These are phyloP conservation scores for Pilobolus umbonatus DNA, from an alignment of 192 early-diverging fungal genomes.

Conservation along the genomic window DNA sequence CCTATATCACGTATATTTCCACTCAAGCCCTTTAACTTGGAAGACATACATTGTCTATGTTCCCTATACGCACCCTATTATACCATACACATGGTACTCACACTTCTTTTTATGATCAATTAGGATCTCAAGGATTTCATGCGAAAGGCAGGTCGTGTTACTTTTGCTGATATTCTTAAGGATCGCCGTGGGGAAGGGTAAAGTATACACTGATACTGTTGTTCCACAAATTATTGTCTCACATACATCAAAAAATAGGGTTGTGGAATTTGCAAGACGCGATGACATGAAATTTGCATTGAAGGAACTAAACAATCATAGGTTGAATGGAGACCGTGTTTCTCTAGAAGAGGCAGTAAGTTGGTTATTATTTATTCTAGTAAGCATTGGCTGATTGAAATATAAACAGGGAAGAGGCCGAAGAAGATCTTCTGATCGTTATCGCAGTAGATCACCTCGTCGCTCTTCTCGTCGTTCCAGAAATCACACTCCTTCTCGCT, in stretches of 20 bases:
- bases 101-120: slow-evolving; percentile 31
- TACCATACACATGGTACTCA: slow-evolving; percentile 17
- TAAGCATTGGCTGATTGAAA: not conserved
- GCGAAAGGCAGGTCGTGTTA: slow-evolving; percentile 91
- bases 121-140: slow-evolving; percentile 97
- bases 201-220: slow-evolving; percentile 22
- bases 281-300: slow-evolving; percentile 84
- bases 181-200: slow-evolving; percentile 79
- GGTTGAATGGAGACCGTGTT: slow-evolving; percentile 63
- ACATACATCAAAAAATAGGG: slow-evolving; percentile 36
- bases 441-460: slow-evolving; percentile 31
- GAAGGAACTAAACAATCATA: slow-evolving; percentile 74
- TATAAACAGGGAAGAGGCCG: slow-evolving; percentile 11
- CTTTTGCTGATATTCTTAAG: slow-evolving; percentile 88
- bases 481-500: slow-evolving; percentile 35
- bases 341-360: slow-evolving; percentile 60
- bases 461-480: slow-evolving; percentile 37
- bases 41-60: too few species aligned
- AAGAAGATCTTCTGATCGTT: slow-evolving; percentile 17
- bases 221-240: not conserved
- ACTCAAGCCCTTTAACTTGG: too few species aligned
- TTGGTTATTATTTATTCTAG: slow-evolving; percentile 3
- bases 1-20: too few species aligned
- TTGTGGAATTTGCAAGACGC: slow-evolving; percentile 82
- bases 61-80: slow-evolving; percentile 9